Evolutionary conservation across 2,329 filamentous ascomycete species (phyloP).

Genomic region (Daldinia eschscholtzii): DNA sequence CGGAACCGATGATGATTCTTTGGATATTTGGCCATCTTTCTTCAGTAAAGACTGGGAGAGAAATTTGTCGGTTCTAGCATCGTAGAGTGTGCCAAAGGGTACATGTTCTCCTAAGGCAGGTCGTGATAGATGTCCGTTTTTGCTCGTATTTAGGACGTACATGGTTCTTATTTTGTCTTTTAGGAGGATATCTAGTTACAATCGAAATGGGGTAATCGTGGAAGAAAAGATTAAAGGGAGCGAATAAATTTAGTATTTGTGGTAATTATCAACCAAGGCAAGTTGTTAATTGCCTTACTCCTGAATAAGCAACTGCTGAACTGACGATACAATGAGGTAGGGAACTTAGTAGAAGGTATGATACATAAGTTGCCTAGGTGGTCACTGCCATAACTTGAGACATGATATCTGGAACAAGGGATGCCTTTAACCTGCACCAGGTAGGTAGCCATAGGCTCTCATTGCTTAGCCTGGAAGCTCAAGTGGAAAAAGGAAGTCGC

Average conservation of each 20-base stretch:
- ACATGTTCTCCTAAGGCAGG: background rate
- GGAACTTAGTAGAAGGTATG: too few species aligned
- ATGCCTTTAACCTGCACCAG: too few species aligned
- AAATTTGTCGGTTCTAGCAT: conserved; percentile 5
- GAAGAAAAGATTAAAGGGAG: background rate
- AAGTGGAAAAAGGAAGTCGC: background rate
- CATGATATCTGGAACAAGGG: too few species aligned
- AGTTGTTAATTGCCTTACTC: too few species aligned
- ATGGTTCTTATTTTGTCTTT: background rate
- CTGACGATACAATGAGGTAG: too few species aligned
- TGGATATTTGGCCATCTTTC: background rate
- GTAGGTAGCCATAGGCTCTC: background rate
- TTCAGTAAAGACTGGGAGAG: background rate
- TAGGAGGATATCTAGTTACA: background rate
- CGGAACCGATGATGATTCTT: background rate
- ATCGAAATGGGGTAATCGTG: background rate
- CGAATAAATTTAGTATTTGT: too few species aligned
- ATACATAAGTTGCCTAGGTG: too few species aligned
- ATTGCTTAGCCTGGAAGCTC: background rate
- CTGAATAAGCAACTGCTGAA: too few species aligned
- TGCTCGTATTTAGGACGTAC: background rate
- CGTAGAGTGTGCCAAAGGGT: background rate
- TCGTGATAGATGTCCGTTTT: background rate
- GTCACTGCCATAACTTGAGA: too few species aligned
- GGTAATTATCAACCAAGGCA: too few species aligned